Conservation (phyloP, 2,329 filamentous ascomycete species). For the Pestalotiopsis sp. region DNA sequence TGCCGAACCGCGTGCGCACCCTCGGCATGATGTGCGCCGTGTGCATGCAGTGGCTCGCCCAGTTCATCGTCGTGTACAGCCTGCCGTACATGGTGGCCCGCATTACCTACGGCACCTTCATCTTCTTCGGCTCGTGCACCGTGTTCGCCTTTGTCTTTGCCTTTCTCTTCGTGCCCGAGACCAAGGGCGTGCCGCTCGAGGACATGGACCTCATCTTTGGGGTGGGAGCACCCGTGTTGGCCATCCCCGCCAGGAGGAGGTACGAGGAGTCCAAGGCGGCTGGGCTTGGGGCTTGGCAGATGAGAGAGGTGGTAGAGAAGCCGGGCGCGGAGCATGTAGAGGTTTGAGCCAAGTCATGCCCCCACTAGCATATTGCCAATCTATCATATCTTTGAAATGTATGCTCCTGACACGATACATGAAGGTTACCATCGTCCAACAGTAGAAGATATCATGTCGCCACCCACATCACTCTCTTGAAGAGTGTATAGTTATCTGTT, state of each 20-base stretch:
- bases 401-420: too few relatives aligned
- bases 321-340: neutral
- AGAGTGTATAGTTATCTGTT: too few relatives aligned
- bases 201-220: slow-evolving; percentile 43
- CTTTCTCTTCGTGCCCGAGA: slow-evolving; percentile 46
- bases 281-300: neutral
- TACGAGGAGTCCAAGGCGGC: neutral
- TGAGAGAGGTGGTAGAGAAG: neutral
- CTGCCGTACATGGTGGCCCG: slow-evolving; percentile 30
- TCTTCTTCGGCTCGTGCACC: slow-evolving; percentile 46
- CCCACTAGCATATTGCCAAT: too few relatives aligned
- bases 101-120: slow-evolving; percentile 43
- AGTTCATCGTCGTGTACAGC: slow-evolving; percentile 28
- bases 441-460: too few relatives aligned
- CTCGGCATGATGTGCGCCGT: slow-evolving; percentile 24
- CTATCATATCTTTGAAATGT: too few relatives aligned
- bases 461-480: too few relatives aligned
- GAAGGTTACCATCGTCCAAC: too few relatives aligned
- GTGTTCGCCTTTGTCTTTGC: slow-evolving; percentile 40
- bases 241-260: neutral
- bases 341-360: neutral
- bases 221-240: neutral
- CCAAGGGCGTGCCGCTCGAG: slow-evolving; percentile 45
- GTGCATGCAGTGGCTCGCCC: slow-evolving; percentile 25
- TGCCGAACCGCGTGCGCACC: slow-evolving; percentile 27